Evolutionary conservation across 495 filamentous ascomycete species (phyloP).

Genomic region (Aspergillus funiculosus): DNA sequence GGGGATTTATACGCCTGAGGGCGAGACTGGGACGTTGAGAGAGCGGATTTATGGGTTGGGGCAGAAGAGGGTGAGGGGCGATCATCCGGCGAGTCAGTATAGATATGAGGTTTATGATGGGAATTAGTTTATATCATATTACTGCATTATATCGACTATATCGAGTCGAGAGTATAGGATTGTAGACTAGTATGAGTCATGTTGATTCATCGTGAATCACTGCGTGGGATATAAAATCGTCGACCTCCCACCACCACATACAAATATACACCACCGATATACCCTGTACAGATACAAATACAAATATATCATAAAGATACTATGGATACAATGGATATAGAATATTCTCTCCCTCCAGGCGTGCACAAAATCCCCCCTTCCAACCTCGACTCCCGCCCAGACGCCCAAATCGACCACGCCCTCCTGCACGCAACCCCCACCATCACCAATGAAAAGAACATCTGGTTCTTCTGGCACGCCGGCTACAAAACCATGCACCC

Average conservation of each 20-base stretch:
- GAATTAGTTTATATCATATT: slow-evolving; percentile 23
- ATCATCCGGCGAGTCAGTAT: slow-evolving; percentile 50
- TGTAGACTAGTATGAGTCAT: too few species aligned
- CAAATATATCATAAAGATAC: too few species aligned
- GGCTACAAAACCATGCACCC: slow-evolving; percentile 42
- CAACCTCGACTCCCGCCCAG: slow-evolving; percentile 43
- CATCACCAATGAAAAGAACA: slow-evolving; percentile 42
- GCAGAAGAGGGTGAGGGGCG: slow-evolving; percentile 45
- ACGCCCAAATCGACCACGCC: slow-evolving; percentile 41
- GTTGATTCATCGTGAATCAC: too few species aligned
- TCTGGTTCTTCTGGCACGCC: slow-evolving; percentile 55
- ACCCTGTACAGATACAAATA: too few species aligned
- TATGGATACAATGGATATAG: too few species aligned
- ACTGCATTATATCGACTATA: not conserved
- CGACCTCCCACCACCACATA: too few species aligned
- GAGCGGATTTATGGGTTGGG: slow-evolving; percentile 56
- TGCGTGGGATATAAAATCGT: too few species aligned
- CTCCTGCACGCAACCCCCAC: slow-evolving; percentile 37
- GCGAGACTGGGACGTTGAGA: slow-evolving; percentile 45
- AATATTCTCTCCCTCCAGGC: too few species aligned
- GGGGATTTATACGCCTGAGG: slow-evolving; percentile 39
- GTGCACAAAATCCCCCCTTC: too few species aligned
- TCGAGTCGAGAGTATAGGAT: not conserved
- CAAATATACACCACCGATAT: too few species aligned
- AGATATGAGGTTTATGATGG: slow-evolving; percentile 54